Conservation (phyloP, 371 early-diverging fungal species). For the Mortierella sp. region DNA sequence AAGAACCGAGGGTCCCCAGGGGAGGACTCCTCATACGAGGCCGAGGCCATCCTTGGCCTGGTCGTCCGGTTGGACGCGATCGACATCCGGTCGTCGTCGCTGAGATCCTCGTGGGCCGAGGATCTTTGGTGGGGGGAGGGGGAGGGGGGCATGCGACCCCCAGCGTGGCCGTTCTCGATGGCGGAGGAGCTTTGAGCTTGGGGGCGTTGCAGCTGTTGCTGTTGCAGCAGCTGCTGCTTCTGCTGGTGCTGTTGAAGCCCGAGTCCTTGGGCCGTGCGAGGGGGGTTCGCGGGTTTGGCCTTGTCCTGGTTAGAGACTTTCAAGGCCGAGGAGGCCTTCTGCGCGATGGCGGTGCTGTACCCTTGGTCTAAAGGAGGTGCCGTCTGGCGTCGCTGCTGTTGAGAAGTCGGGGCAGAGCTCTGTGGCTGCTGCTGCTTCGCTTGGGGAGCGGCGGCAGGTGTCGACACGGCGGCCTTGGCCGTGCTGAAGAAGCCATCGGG, state of each 20-base stretch:
- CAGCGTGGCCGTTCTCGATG: neutral
- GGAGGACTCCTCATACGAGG: neutral
- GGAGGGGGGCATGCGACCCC: neutral
- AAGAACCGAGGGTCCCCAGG: conserved; percentile 31
- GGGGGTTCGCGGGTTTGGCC: neutral
- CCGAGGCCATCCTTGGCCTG: neutral
- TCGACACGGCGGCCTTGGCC: conserved; percentile 16
- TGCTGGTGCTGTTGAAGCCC: neutral
- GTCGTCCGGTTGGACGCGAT: neutral
- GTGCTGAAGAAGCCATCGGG: conserved; percentile 36
- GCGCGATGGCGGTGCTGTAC: neutral
- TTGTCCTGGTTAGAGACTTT: neutral
- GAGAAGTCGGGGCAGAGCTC: neutral
- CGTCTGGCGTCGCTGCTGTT: neutral
- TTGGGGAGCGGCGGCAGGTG: neutral
- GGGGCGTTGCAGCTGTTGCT: neutral
- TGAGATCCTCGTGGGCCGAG: neutral
- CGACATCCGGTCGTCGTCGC: neutral
- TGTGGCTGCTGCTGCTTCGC: neutral
- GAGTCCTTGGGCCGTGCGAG: neutral
- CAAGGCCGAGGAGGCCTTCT: neutral
- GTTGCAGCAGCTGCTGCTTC: neutral
- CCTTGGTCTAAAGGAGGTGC: neutral
- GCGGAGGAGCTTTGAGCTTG: neutral
- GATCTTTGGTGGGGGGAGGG: neutral